Evolutionary conservation across 1,284 basidiomycete species (phyloP).

Genomic region (Ceratobasidium sp.): DNA sequence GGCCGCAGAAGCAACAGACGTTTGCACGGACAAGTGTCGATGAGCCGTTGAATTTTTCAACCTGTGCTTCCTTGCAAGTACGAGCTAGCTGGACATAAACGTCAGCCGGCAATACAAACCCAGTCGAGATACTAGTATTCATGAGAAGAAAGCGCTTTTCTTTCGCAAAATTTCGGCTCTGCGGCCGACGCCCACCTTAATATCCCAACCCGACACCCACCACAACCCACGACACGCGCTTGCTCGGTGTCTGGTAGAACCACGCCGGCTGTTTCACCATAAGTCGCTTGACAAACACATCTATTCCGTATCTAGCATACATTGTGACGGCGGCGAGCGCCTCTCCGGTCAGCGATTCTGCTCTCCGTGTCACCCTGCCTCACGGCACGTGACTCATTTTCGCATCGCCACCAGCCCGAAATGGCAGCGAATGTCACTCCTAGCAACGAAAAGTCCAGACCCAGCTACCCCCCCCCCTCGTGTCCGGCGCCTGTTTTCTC

Average conservation of each 20-base stretch:
- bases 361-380: constrained; percentile 2
- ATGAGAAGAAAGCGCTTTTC: not conserved
- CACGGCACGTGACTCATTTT: constrained; percentile 1
- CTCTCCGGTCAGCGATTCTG: constrained; percentile 3
- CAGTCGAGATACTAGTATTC: not conserved
- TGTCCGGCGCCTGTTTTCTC: not conserved
- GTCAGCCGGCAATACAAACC: not conserved
- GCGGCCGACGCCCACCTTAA: not conserved
- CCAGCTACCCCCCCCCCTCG: not conserved
- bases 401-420: constrained; percentile 1
- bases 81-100: not conserved
- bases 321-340: not conserved
- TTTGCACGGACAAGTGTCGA: not conserved
- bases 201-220: not conserved
- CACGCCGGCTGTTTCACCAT: not conserved
- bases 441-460: constrained; percentile 3
- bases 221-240: not conserved
- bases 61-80: not conserved
- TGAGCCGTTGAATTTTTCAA: not conserved
- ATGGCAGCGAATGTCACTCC: not conserved
- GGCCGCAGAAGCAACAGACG: not conserved
- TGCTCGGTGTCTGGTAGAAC: constrained; percentile 13
- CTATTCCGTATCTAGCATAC: constrained; percentile 4
- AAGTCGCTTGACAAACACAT: not conserved
- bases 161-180: not conserved